These are phyloP conservation scores for Ophiostoma sp. DNA, from an alignment of 2,329 filamentous ascomycete genomes.

Conservation along the genomic window DNA sequence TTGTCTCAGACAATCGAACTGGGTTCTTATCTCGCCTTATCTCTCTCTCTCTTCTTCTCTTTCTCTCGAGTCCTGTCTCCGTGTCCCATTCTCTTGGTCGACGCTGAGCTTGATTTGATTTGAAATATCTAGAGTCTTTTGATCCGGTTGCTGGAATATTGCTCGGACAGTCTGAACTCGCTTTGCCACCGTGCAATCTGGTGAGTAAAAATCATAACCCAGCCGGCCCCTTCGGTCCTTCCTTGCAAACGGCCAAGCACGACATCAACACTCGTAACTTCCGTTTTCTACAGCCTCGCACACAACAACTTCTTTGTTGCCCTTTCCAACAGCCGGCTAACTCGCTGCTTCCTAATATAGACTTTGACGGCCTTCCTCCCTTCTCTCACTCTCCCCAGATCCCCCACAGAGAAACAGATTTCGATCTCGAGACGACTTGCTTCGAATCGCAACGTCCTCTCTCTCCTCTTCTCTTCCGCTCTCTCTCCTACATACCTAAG, in stretches of 20 bases:
- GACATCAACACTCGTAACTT: background rate
- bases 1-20: conserved; percentile 33
- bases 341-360: conserved; percentile 9
- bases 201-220: background rate
- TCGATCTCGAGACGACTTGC: background rate
- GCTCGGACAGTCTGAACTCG: conserved; percentile 32
- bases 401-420: conserved; percentile 5
- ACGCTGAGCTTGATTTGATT: background rate
- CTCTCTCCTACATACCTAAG: conserved; percentile 4
- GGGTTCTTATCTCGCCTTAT: conserved; percentile 17
- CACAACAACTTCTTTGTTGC: background rate
- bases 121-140: conserved; percentile 9
- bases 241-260: background rate
- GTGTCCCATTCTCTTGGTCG: conserved; percentile 16
- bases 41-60: background rate
- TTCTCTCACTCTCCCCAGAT: background rate
- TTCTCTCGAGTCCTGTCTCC: background rate
- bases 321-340: conserved; percentile 10
- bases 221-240: background rate
- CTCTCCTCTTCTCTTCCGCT: background rate
- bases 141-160: conserved; percentile 39
- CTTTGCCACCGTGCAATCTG: conserved; percentile 3
- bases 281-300: background rate
- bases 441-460: conserved; percentile 7
- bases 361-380: background rate